Conservation (phyloP, 208 protist species). For the Phytomonas francai region DNA sequence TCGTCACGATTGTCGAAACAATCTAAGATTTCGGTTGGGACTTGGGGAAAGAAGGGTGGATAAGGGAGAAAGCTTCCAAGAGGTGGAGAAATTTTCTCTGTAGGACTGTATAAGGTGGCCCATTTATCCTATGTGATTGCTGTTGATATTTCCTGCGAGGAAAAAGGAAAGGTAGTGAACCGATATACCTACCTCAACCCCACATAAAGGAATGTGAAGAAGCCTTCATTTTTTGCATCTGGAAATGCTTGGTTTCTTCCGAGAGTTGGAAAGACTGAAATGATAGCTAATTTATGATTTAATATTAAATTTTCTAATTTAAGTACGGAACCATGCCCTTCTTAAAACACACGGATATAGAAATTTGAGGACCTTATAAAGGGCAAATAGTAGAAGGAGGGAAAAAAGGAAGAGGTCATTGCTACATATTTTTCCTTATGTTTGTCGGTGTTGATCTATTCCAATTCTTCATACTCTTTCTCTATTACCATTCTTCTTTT, state of each 20-base stretch:
- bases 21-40: neutral
- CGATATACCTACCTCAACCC: neutral
- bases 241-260: neutral
- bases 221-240: neutral
- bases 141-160: neutral
- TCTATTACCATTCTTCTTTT: constrained; percentile 2
- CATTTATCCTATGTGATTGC: neutral
- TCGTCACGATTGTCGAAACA: constrained; percentile 13
- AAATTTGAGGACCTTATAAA: neutral
- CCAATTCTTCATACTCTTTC: neutral
- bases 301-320: constrained; percentile 1
- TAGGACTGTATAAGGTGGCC: neutral
- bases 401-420: neutral
- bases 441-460: neutral
- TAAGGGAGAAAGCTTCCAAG: neutral
- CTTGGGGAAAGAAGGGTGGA: neutral
- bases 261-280: neutral
- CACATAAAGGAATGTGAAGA: neutral
- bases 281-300: neutral
- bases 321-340: neutral
- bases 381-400: neutral
- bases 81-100: neutral
- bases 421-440: constrained; percentile 1
- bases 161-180: neutral
- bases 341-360: neutral